These are phyloP conservation scores for Physcia stellaris DNA, from an alignment of 495 filamentous ascomycete genomes.

Conservation along the genomic window DNA sequence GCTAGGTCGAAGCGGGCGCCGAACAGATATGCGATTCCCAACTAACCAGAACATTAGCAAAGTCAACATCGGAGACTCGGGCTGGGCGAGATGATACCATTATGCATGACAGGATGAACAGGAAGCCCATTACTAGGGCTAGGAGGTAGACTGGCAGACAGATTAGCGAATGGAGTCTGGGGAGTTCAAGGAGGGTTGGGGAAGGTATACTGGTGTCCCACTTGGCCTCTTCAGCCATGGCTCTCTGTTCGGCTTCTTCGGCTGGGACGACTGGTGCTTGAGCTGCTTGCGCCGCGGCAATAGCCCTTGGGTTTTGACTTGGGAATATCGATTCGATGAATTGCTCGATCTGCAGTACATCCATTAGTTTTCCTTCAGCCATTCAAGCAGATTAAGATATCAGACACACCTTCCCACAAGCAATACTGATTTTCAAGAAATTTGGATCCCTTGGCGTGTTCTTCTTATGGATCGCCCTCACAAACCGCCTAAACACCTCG, in stretches of 20 bases:
- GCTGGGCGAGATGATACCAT: slow-evolving; percentile 41
- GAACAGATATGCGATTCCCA: slow-evolving; percentile 50
- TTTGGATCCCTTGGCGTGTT: slow-evolving; percentile 90
- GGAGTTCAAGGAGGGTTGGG: not conserved
- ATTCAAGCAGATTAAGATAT: not conserved
- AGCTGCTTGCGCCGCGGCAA: slow-evolving; percentile 21
- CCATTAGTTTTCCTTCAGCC: slow-evolving; percentile 3
- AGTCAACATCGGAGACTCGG: slow-evolving; percentile 7
- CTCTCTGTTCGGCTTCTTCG: slow-evolving; percentile 33
- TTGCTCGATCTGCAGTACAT: slow-evolving; percentile 66
- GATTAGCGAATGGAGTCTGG: slow-evolving; percentile 1
- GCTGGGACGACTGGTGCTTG: slow-evolving; percentile 24
- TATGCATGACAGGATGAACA: slow-evolving; percentile 43
- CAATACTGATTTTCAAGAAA: slow-evolving; percentile 81
- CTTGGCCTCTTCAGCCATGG: slow-evolving; percentile 29
- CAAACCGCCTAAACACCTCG: slow-evolving; percentile 62
- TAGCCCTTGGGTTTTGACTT: slow-evolving; percentile 41
- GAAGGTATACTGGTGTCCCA: slow-evolving; percentile 11
- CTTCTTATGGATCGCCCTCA: slow-evolving; percentile 78
- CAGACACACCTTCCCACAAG: slow-evolving; percentile 66
- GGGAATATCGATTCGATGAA: slow-evolving; percentile 96
- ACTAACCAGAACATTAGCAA: slow-evolving; percentile 26
- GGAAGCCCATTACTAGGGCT: slow-evolving; percentile 41
- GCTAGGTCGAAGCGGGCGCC: slow-evolving; percentile 59
- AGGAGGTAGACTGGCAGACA: slow-evolving; percentile 42